Percentiles rank a stretch among this genome's conserved stretches.
phyloP scores from a whole-genome alignment of 768 basidiomycete species.

The Serendipita sp. region DNA sequence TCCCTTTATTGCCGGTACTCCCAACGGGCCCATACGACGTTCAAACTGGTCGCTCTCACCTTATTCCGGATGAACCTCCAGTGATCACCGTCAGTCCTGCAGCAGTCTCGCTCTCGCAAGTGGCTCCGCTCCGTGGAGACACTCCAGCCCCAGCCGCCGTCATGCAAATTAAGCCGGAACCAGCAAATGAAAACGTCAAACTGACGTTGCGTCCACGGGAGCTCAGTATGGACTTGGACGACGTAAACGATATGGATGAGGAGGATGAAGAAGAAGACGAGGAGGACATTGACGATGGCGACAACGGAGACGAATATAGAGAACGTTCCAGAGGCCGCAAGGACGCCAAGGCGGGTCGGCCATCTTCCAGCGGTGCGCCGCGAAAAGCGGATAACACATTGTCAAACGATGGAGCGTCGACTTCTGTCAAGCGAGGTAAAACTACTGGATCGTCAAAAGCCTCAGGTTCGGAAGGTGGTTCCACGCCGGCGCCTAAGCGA shows the following conservation, averaged over 20 bases:
- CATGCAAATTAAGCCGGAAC: constrained; percentile 1
- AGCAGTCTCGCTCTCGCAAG: neutral
- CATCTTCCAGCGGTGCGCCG: neutral
- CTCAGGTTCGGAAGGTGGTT: neutral
- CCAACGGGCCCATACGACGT: neutral
- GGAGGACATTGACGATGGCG: constrained; percentile 1
- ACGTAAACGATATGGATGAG: neutral
- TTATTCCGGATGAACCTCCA: neutral
- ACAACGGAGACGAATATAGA: neutral
- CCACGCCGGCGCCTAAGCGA: constrained; percentile 23
- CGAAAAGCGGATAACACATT: neutral
- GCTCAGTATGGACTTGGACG: constrained; percentile 1
- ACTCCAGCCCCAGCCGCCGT: neutral
- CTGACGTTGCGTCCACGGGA: neutral
- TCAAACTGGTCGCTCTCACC: neutral
- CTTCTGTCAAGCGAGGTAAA: neutral
- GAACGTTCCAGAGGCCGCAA: neutral
- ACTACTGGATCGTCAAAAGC: neutral
- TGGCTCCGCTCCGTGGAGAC: neutral
- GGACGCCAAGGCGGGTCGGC: neutral
- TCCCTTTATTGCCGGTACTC: neutral
- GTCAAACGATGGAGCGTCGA: neutral
- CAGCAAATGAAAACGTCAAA: neutral
- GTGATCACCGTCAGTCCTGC: neutral
- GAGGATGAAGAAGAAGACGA: neutral